Conservation (phyloP, 2,329 filamentous ascomycete species). For the Anisogramma anomala region DNA sequence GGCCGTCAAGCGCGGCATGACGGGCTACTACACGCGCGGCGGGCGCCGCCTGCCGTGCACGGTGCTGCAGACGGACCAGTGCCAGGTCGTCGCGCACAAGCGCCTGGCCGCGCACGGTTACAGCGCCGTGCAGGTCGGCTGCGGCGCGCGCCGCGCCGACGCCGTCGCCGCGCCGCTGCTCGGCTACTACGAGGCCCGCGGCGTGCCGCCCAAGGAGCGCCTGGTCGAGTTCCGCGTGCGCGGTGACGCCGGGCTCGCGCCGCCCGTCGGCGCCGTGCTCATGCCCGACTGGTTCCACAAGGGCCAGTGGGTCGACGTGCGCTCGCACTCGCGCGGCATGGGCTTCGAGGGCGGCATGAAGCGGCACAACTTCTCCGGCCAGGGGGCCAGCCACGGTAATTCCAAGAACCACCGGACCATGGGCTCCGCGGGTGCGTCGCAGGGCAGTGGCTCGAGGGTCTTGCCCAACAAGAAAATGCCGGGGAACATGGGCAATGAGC, state of each 20-base stretch:
- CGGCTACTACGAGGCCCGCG: constrained; percentile 76
- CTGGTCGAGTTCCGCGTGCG: constrained; percentile 81
- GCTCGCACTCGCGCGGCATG: constrained; percentile 69
- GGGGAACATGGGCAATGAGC: constrained; percentile 84
- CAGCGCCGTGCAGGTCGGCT: constrained; percentile 83
- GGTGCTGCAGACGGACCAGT: constrained; percentile 83
- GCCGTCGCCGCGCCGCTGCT: constrained; percentile 76
- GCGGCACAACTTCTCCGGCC: constrained; percentile 77
- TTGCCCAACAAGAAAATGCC: constrained; percentile 97
- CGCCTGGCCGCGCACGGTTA: constrained; percentile 74
- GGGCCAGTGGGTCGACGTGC: constrained; percentile 83
- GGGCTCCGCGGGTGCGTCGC: constrained; percentile 78
- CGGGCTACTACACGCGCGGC: constrained; percentile 71
- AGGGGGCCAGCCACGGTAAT: constrained; percentile 88
- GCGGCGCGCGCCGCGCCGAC: constrained; percentile 58
- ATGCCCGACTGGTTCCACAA: constrained; percentile 82
- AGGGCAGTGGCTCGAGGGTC: constrained; percentile 86
- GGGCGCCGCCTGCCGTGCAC: constrained; percentile 76
- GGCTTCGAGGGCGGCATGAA: constrained; percentile 98
- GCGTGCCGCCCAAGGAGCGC: constrained; percentile 71
- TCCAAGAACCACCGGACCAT: constrained; percentile 88
- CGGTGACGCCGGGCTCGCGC: constrained; percentile 52
- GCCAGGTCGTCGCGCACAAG: constrained; percentile 82
- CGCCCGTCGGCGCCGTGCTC: constrained; percentile 64
- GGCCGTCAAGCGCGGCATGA: constrained; percentile 92